These are phyloP conservation scores for Mesembryanthemum crystallinum DNA, from an alignment of 148 eudicot species.

Conservation along the genomic window DNA sequence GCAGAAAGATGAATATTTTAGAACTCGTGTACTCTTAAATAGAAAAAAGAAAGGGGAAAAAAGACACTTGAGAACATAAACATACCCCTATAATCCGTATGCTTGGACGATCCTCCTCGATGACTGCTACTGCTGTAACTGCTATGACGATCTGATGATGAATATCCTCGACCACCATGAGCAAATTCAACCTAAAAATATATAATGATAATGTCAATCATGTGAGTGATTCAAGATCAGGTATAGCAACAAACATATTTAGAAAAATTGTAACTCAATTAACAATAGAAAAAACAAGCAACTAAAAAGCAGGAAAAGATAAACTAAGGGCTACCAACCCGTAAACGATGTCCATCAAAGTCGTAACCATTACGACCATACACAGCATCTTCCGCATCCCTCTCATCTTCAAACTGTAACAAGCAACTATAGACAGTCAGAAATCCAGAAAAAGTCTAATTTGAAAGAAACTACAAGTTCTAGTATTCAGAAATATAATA, in stretches of 20 bases:
- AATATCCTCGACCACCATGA: slow-evolving; percentile 75
- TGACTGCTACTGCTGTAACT: slow-evolving; percentile 56
- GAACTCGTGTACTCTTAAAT: not conserved
- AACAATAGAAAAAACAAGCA: not conserved
- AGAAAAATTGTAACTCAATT: not conserved
- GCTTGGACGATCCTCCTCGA: slow-evolving; percentile 68
- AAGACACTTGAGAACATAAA: not conserved
- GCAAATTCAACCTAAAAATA: slow-evolving; percentile 75
- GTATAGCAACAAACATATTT: not conserved
- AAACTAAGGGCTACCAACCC: slow-evolving; percentile 44
- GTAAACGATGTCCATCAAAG: slow-evolving; percentile 72
- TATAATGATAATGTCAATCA: not conserved
- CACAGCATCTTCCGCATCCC: slow-evolving; percentile 94
- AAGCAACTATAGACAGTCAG: not conserved
- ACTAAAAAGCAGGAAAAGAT: not conserved
- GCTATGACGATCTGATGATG: slow-evolving; percentile 64
- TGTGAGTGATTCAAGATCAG: not conserved
- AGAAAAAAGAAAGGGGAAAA: not conserved
- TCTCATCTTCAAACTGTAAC: slow-evolving; percentile 80
- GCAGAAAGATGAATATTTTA: slow-evolving; percentile 17
- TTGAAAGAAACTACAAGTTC: not conserved
- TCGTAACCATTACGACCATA: slow-evolving; percentile 84
- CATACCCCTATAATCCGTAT: slow-evolving; percentile 79
- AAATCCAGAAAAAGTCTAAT: not conserved
- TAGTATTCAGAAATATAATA: too few relatives aligned